A percentile compares a stretch with the other conserved stretches of the same genome.
Evolutionary conservation across 257 asterid species (phyloP).

Genomic region (Przewalskia tangutica): DNA sequence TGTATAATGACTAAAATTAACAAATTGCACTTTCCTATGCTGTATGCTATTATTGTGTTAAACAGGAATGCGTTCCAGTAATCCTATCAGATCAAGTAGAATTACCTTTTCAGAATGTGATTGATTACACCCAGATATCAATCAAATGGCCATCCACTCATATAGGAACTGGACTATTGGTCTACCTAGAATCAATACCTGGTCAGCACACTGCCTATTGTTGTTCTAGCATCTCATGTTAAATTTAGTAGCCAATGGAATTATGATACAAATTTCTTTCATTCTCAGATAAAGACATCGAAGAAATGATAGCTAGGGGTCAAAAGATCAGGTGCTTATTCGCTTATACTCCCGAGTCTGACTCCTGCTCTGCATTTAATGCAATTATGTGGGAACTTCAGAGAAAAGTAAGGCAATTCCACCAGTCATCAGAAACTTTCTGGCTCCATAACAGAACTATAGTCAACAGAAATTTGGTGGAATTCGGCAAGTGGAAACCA

Average conservation of each 20-base stretch:
- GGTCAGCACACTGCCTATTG: slow-evolving; percentile 29
- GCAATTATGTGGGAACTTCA: slow-evolving; percentile 86
- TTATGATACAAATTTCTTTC: not conserved
- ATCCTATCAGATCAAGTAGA: slow-evolving; percentile 85
- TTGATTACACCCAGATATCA: slow-evolving; percentile 70
- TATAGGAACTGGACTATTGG: slow-evolving; percentile 60
- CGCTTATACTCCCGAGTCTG: slow-evolving; percentile 64
- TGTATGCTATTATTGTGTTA: slow-evolving; percentile 14
- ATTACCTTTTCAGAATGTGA: slow-evolving; percentile 71
- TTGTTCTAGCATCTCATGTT: not conserved
- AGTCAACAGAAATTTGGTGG: slow-evolving; percentile 60
- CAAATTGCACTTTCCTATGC: not conserved
- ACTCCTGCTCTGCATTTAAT: slow-evolving; percentile 72
- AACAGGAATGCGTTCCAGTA: slow-evolving; percentile 95
- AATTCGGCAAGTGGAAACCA: slow-evolving; percentile 66
- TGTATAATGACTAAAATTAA: not conserved
- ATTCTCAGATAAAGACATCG: slow-evolving; percentile 51
- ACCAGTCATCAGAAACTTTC: slow-evolving; percentile 82
- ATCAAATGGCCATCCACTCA: slow-evolving; percentile 87
- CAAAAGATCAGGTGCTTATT: slow-evolving; percentile 70
- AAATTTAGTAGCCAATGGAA: not conserved
- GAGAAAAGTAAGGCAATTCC: slow-evolving; percentile 83
- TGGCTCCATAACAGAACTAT: slow-evolving; percentile 85
- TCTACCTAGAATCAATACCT: slow-evolving; percentile 79
- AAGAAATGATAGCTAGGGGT: slow-evolving; percentile 71